Percentiles rank a stretch among this genome's conserved stretches.
These are phyloP conservation scores for Gossypium mustelinum DNA, from an alignment of 345 rosid genomes.

Conservation along the genomic window DNA sequence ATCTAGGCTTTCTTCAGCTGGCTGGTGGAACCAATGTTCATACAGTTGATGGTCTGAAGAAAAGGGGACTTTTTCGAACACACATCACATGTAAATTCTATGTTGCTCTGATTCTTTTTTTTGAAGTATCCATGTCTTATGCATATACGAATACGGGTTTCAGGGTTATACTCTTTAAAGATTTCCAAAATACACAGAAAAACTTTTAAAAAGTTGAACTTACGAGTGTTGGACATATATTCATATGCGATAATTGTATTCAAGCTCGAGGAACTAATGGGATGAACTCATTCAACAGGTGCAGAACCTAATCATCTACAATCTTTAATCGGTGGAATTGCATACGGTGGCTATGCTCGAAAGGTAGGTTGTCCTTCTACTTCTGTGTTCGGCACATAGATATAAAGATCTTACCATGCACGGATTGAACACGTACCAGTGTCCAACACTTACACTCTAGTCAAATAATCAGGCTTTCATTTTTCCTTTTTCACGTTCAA, in stretches of 20 bases:
- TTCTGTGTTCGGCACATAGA: no score
- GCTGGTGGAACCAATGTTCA: conserved; percentile 60
- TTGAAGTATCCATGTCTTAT: no score
- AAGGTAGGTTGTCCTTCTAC: conserved; percentile 28
- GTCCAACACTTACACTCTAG: no score
- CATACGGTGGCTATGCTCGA: conserved; percentile 57
- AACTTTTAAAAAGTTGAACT: no score
- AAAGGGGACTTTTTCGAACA: conserved; percentile 40
- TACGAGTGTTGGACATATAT: no score
- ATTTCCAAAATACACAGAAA: no score
- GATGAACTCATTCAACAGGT: not conserved
- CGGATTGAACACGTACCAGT: no score
- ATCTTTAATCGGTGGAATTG: conserved; percentile 45
- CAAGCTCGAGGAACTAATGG: conserved; percentile 10
- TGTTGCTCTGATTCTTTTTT: not conserved
- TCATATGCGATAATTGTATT: no score
- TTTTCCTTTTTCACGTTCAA: not conserved
- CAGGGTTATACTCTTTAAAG: no score
- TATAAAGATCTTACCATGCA: no score
- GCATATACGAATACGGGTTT: not conserved
- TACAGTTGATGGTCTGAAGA: conserved; percentile 43
- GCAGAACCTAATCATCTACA: not conserved
- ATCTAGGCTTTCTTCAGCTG: conserved; percentile 52
- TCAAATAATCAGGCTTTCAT: not conserved
- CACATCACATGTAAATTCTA: conserved; percentile 15